Evolutionary conservation across 352 stramenopile genomes (phyloP).

Genomic region (Elongisporangium anandrum): DNA sequence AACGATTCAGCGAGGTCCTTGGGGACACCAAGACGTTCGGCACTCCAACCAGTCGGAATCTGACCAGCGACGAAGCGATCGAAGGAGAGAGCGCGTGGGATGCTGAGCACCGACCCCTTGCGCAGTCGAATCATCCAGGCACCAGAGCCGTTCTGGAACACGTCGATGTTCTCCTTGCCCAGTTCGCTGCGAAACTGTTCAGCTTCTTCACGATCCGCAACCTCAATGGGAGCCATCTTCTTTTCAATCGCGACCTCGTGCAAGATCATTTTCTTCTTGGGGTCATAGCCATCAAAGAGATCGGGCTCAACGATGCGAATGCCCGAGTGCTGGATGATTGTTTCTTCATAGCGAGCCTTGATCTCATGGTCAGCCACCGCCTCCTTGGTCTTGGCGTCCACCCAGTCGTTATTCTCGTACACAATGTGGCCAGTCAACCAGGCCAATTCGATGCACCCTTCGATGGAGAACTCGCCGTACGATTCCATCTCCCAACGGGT

Average conservation of each 20-base stretch:
- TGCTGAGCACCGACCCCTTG: slow-evolving; percentile 79
- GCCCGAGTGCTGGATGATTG: slow-evolving; percentile 69
- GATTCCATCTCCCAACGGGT: slow-evolving; percentile 91
- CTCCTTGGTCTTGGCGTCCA: slow-evolving; percentile 80
- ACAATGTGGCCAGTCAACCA: slow-evolving; percentile 83
- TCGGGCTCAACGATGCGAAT: slow-evolving; percentile 86
- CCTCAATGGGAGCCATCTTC: slow-evolving; percentile 86
- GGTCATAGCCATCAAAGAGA: slow-evolving; percentile 86
- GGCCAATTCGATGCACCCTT: slow-evolving; percentile 86
- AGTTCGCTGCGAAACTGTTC: slow-evolving; percentile 75
- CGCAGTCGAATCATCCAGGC: slow-evolving; percentile 82
- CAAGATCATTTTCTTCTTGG: slow-evolving; percentile 83
- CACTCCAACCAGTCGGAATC: slow-evolving; percentile 86
- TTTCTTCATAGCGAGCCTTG: slow-evolving; percentile 81
- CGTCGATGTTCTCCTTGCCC: slow-evolving; percentile 78
- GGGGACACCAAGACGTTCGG: slow-evolving; percentile 70
- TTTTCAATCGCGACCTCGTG: slow-evolving; percentile 88
- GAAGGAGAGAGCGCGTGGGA: slow-evolving; percentile 75
- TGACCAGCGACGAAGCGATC: slow-evolving; percentile 85
- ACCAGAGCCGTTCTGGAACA: slow-evolving; percentile 64
- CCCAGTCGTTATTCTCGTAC: slow-evolving; percentile 81
- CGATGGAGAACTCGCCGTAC: slow-evolving; percentile 85
- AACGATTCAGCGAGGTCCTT: slow-evolving; percentile 80
- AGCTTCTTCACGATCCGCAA: slow-evolving; percentile 79
- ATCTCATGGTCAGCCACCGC: slow-evolving; percentile 69